Evolutionary conservation across 768 basidiomycete species (phyloP).

Genomic region (Candolleomyces efflorescens): DNA sequence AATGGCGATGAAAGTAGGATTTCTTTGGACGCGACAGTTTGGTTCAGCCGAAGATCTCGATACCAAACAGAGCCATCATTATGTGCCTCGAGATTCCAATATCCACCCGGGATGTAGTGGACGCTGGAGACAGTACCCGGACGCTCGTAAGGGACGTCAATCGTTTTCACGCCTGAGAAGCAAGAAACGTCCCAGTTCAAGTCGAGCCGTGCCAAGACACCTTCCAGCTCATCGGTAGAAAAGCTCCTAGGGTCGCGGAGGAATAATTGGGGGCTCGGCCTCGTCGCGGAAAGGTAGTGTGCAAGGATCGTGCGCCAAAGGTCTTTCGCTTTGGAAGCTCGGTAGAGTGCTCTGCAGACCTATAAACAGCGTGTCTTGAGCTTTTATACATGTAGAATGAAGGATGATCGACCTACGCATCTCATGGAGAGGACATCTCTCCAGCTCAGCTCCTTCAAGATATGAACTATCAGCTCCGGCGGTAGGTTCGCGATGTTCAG

Average conservation of each 20-base stretch:
- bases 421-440: not conserved
- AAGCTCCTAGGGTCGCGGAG: not conserved
- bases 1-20: not conserved
- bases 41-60: not conserved
- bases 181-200: not conserved
- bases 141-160: not conserved
- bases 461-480: not conserved
- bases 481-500: too few relatives aligned
- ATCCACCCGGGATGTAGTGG: not conserved
- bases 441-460: not conserved
- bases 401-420: constrained; percentile 1
- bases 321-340: not conserved
- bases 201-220: not conserved
- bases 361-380: not conserved
- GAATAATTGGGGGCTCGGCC: not conserved
- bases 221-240: not conserved
- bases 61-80: not conserved
- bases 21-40: not conserved
- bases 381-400: not conserved
- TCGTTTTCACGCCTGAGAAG: not conserved
- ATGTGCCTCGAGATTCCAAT: not conserved
- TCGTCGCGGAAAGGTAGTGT: not conserved
- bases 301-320: not conserved
- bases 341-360: not conserved
- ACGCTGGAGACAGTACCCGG: not conserved